Percentiles rank a stretch among this genome's conserved stretches.
Evolutionary conservation across 331 rosid genomes (phyloP).

Genomic region (Quercus phellos): DNA sequence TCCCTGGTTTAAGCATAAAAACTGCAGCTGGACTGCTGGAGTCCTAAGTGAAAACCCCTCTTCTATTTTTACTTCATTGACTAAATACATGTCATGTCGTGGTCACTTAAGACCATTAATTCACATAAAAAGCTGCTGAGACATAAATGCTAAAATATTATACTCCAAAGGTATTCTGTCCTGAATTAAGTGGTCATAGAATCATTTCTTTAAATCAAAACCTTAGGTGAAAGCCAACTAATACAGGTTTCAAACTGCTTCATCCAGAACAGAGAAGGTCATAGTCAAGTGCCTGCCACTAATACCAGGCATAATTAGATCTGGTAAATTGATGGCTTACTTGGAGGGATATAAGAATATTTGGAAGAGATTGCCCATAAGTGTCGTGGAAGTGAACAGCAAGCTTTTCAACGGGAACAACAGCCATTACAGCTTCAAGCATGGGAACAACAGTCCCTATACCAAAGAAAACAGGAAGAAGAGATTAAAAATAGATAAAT

Average conservation of each 20-base stretch:
- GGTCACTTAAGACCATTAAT: background rate
- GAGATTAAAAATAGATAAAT: slow-evolving; percentile 5
- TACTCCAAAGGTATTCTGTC: background rate
- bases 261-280: background rate
- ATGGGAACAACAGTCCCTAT: slow-evolving; percentile 80
- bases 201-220: background rate
- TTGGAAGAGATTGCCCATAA: slow-evolving; percentile 85
- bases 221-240: background rate
- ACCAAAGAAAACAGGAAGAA: background rate
- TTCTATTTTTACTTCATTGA: background rate
- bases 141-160: background rate
- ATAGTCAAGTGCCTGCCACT: background rate
- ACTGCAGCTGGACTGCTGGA: background rate
- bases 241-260: background rate
- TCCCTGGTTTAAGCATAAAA: background rate
- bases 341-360: slow-evolving; percentile 77
- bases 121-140: background rate
- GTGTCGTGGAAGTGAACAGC: slow-evolving; percentile 98
- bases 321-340: slow-evolving; percentile 36
- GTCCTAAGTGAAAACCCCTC: background rate
- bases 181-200: background rate
- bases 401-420: slow-evolving; percentile 68
- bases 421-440: slow-evolving; percentile 85
- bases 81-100: background rate
- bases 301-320: background rate